Evolutionary conservation across 2,329 filamentous ascomycete species (phyloP).

Genomic region (Colletotrichum tanaceti): DNA sequence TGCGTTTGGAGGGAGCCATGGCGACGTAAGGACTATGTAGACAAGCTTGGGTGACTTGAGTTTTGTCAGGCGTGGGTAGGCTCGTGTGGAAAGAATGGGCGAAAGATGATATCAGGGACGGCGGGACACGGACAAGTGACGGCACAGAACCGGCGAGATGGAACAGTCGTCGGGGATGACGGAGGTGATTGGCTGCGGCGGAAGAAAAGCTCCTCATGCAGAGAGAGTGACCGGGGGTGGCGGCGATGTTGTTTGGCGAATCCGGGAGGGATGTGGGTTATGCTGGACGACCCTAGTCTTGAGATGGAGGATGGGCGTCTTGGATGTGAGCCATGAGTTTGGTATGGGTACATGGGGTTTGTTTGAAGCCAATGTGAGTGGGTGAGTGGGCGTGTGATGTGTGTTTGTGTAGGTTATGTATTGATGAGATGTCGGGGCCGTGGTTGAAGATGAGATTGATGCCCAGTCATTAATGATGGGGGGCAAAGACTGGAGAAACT

Average conservation of each 20-base stretch:
- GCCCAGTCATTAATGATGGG: too few relatives aligned
- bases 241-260: background rate
- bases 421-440: too few relatives aligned
- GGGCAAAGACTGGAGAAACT: too few relatives aligned
- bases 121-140: slow-evolving; percentile 7
- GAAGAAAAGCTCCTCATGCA: slow-evolving; percentile 42
- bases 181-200: slow-evolving; percentile 30
- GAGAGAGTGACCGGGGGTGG: slow-evolving; percentile 6
- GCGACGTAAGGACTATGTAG: slow-evolving; percentile 8
- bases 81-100: background rate
- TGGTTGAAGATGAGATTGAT: too few relatives aligned
- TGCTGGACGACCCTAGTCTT: background rate
- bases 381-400: background rate
- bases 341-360: background rate
- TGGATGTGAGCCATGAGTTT: background rate
- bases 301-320: background rate
- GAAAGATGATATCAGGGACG: slow-evolving; percentile 27
- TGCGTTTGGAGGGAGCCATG: slow-evolving; percentile 50
- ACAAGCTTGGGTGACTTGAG: background rate
- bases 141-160: slow-evolving; percentile 22
- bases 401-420: too few relatives aligned
- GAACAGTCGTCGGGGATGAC: background rate
- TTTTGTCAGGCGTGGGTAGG: background rate
- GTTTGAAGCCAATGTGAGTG: background rate
- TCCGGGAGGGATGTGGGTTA: slow-evolving; percentile 2